Percentiles rank a stretch among this genome's conserved stretches.
phyloP scores from a whole-genome alignment of 345 rosid species.

The Cardiospermum halicacabum region DNA sequence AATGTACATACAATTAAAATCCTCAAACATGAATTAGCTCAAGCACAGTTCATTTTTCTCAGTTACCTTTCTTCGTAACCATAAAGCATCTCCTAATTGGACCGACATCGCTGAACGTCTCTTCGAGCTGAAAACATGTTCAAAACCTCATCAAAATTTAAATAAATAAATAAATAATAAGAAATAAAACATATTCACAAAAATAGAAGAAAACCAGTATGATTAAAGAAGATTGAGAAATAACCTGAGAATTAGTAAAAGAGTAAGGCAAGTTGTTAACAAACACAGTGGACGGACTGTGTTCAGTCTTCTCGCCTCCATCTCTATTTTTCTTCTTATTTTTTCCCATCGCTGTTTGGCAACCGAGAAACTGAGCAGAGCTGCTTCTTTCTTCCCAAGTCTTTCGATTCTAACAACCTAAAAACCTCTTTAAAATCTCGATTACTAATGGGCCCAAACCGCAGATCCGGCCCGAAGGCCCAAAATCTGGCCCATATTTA shows the following conservation, averaged over 20 bases:
- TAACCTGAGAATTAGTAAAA: slow-evolving; percentile 77
- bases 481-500: background rate
- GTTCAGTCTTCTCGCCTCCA: slow-evolving; percentile 41
- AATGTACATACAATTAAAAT: too few relatives aligned
- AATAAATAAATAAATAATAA: too few relatives aligned
- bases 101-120: slow-evolving; percentile 81
- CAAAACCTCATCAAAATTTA: background rate
- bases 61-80: slow-evolving; percentile 70
- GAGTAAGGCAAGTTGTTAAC: slow-evolving; percentile 82
- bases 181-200: background rate
- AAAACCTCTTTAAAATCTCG: background rate
- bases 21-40: background rate
- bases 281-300: slow-evolving; percentile 70
- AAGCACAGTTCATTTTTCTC: background rate
- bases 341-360: slow-evolving; percentile 40
- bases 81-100: slow-evolving; percentile 90
- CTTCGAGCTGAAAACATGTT: slow-evolving; percentile 56
- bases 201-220: background rate
- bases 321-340: slow-evolving; percentile 34
- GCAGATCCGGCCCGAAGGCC: background rate
- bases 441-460: background rate
- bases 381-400: too few relatives aligned
- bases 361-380: background rate
- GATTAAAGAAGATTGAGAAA: background rate
- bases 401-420: background rate